Evolutionary conservation across 192 early-diverging fungal genomes (phyloP).

Genomic region (Coemansia asiatica): DNA sequence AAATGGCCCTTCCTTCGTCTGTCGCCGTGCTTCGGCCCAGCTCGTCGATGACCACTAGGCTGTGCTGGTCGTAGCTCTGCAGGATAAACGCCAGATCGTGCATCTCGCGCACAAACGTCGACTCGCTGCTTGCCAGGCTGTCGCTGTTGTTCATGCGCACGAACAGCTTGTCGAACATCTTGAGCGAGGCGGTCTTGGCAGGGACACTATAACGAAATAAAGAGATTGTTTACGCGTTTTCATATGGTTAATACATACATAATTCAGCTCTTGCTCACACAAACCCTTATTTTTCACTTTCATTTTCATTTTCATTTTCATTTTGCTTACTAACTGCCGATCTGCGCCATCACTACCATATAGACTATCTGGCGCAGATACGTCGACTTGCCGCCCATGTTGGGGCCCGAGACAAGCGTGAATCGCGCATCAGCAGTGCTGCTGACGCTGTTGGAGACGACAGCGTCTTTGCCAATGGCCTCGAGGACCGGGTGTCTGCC

Average conservation of each 20-base stretch:
- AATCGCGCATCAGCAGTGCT: slow-evolving; percentile 61
- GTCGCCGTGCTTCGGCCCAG: slow-evolving; percentile 66
- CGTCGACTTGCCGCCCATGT: slow-evolving; percentile 91
- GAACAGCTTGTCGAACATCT: slow-evolving; percentile 71
- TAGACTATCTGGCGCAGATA: slow-evolving; percentile 82
- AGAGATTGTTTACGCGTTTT: not conserved
- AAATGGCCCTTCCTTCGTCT: slow-evolving; percentile 67
- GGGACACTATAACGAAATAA: slow-evolving; percentile 60
- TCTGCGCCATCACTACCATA: slow-evolving; percentile 80
- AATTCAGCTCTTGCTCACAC: not conserved
- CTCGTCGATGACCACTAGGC: slow-evolving; percentile 88
- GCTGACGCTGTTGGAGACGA: slow-evolving; percentile 70
- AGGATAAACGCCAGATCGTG: slow-evolving; percentile 80
- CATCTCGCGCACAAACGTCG: slow-evolving; percentile 89
- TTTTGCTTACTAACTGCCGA: slow-evolving; percentile 68
- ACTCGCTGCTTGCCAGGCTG: slow-evolving; percentile 59
- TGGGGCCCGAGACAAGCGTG: slow-evolving; percentile 85
- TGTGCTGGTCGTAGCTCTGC: slow-evolving; percentile 64
- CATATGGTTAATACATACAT: not conserved
- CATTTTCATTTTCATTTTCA: not conserved
- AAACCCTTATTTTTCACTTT: not conserved
- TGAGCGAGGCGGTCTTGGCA: slow-evolving; percentile 74
- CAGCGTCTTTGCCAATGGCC: slow-evolving; percentile 48
- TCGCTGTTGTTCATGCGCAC: slow-evolving; percentile 76
- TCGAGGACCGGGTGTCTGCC: slow-evolving; percentile 80